Evolutionary conservation across 495 filamentous ascomycete genomes (phyloP).

Genomic region (Penicillium angulare): DNA sequence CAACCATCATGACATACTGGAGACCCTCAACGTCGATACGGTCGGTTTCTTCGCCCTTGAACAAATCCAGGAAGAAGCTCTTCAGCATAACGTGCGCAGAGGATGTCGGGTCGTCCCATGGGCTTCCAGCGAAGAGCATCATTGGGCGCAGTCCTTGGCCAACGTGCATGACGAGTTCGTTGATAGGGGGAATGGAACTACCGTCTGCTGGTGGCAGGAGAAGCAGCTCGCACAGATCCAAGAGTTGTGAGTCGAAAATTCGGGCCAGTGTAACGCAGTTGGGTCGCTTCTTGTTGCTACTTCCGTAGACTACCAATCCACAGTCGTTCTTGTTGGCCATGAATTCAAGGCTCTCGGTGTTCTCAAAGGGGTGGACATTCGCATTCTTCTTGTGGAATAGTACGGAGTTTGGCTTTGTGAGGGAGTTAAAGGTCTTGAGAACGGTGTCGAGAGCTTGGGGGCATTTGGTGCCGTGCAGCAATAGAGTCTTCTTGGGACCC

Average conservation of each 20-base stretch:
- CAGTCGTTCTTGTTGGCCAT: conserved; percentile 94
- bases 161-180: conserved; percentile 74
- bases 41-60: conserved; percentile 69
- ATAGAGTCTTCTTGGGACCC: conserved; percentile 80
- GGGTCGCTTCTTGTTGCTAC: conserved; percentile 87
- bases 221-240: conserved; percentile 90
- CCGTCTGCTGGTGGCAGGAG: conserved; percentile 67
- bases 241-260: conserved; percentile 76
- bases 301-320: conserved; percentile 73
- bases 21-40: conserved; percentile 92
- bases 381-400: conserved; percentile 95
- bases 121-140: conserved; percentile 79
- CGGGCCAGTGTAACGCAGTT: conserved; percentile 82
- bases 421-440: conserved; percentile 74
- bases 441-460: conserved; percentile 75
- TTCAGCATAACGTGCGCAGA: conserved; percentile 79
- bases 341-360: conserved; percentile 81
- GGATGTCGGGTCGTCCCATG: conserved; percentile 74
- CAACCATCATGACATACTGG: conserved; percentile 80
- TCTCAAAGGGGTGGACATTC: conserved; percentile 88
- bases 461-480: conserved; percentile 80
- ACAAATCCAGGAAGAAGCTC: conserved; percentile 86
- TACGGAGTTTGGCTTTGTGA: conserved; percentile 75
- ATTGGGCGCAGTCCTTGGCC: conserved; percentile 75
- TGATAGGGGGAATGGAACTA: conserved; percentile 69